These are phyloP conservation scores for Amaranthus tricolor DNA, from an alignment of 179 eudicot species.

Conservation along the genomic window DNA sequence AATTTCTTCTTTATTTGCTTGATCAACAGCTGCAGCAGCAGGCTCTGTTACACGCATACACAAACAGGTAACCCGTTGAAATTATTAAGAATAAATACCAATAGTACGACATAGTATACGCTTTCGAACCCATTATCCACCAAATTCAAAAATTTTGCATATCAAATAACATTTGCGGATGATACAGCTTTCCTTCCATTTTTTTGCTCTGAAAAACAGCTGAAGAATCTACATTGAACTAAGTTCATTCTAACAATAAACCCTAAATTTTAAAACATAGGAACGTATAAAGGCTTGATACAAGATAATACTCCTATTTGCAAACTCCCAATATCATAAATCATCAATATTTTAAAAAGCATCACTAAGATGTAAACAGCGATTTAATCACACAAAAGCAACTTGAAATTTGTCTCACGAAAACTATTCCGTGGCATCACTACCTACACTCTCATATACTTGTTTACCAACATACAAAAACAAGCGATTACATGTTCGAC, in stretches of 20 bases:
- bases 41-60: conserved; percentile 37
- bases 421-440: too few species aligned
- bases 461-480: neutral
- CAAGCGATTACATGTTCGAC: neutral
- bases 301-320: too few species aligned
- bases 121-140: neutral
- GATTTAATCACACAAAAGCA: neutral
- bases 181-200: neutral
- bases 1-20: conserved; percentile 60
- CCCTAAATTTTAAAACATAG: neutral
- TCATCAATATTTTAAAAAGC: neutral
- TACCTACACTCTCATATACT: neutral
- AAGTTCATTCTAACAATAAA: neutral
- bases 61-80: neutral
- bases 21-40: conserved; percentile 40
- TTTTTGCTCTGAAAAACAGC: too few species aligned
- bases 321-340: neutral
- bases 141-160: neutral
- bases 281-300: neutral
- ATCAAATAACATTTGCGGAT: neutral
- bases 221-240: neutral
- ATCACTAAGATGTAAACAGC: neutral
- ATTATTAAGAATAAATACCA: neutral
- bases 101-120: neutral
- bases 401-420: neutral